Base-by-base conservation (phyloP, 2,329 filamentous ascomycete species). In the Fusarium tanahbumbuense region DNA sequence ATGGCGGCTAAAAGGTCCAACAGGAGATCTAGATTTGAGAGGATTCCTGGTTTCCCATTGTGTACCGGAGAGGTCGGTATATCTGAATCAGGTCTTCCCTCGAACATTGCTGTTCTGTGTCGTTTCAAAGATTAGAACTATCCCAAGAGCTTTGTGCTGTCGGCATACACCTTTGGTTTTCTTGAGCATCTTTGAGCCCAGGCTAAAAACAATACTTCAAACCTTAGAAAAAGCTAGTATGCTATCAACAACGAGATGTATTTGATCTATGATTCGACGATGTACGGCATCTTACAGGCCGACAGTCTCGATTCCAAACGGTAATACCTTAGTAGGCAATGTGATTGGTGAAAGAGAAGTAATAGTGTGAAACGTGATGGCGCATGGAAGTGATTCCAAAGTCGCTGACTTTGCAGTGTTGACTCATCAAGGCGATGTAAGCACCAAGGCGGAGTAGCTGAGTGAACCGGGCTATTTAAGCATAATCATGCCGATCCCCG, bases 401-500 rank as follows among this genome's bases (percentile, higher is more conserved):
- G 34, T 37, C n/a, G n/a, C 18, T 37, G 34, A n/a, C 34, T 37
- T 37, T 37, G 18, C 18, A n/a, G n/a, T 6, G 18, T 37, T 49
- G 27, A 32, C 47, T 28, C 28, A 34, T 5, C 11, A 10, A 5
- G 10, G 4, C 28, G 2, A 9, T 18, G 13, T 27, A 8, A 52
- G 34, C 22, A 7, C 18, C 15, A 1, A 54, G 8, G 59, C 40
- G n/a, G 59, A 50, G 20, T 40, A 9, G 30, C 40, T 62, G 41
- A 62, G n/a, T 20, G 34, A 34, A 30, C 25, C 10, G 30, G 23
- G 32, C 20, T 11, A 48, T 47, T 62, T 62, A 63, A 62, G 58
- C 60, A 48, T 62, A 63, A 18, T 18, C 16, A 30, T 23, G 23
- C 34, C 34, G 34, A n/a, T 37, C 10, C 18, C 34, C 34, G 34